Evolutionary conservation across 495 filamentous ascomycete genomes (phyloP).

Genomic region (Cetradonia linearis): DNA sequence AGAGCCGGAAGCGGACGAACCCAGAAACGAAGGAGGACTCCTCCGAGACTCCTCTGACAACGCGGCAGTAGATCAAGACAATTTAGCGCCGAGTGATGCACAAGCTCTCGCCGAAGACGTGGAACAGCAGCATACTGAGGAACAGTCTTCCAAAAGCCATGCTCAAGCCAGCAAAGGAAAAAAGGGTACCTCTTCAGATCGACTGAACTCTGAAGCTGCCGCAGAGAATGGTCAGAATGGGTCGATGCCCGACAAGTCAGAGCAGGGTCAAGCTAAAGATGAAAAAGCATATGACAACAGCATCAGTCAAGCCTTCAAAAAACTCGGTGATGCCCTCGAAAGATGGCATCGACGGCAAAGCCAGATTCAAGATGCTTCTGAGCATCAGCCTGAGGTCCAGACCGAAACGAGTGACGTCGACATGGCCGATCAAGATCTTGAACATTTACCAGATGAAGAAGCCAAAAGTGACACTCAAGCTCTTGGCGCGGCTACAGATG

Average conservation of each 20-base stretch:
- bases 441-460: slow-evolving; percentile 79
- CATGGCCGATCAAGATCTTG: slow-evolving; percentile 67
- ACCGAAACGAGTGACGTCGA: slow-evolving; percentile 44
- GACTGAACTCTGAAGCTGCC: slow-evolving; percentile 35
- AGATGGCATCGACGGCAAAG: slow-evolving; percentile 77
- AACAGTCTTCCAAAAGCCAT: slow-evolving; percentile 34
- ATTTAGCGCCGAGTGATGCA: slow-evolving; percentile 57
- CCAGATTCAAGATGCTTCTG: slow-evolving; percentile 61
- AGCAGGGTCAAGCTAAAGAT: background rate
- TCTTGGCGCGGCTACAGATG: slow-evolving; percentile 75
- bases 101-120: slow-evolving; percentile 35
- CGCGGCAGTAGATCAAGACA: slow-evolving; percentile 47
- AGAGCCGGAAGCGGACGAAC: slow-evolving; percentile 39
- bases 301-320: slow-evolving; percentile 63
- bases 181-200: slow-evolving; percentile 27
- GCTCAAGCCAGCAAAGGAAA: slow-evolving; percentile 37
- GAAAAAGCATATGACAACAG: background rate
- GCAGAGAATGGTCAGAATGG: slow-evolving; percentile 25
- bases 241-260: background rate
- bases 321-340: slow-evolving; percentile 87
- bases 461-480: slow-evolving; percentile 77
- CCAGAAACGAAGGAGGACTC: slow-evolving; percentile 35
- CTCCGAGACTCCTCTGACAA: slow-evolving; percentile 36
- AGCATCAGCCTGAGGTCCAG: slow-evolving; percentile 45
- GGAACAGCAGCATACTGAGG: slow-evolving; percentile 34